Percentiles rank a stretch among this genome's conserved stretches.
These are phyloP conservation scores for Pseudomassariella vexata DNA, from an alignment of 2,329 filamentous ascomycete species.

Conservation along the genomic window DNA sequence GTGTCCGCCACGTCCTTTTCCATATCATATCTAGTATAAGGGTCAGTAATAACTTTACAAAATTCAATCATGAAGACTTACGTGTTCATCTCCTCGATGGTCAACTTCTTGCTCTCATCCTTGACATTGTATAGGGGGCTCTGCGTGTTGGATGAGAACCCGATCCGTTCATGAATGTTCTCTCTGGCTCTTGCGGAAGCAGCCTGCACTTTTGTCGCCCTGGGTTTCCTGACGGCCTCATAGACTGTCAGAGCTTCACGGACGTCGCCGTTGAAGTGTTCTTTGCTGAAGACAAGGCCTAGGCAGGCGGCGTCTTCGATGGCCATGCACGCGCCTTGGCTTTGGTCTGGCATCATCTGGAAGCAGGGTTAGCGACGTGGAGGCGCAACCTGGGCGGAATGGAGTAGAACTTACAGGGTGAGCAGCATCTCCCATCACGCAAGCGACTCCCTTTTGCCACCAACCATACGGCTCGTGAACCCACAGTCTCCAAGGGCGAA, in stretches of 20 bases:
- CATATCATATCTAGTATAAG: constrained; percentile 6
- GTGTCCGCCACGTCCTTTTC: constrained; percentile 5
- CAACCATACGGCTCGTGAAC: constrained; percentile 35
- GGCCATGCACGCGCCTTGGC: constrained; percentile 64
- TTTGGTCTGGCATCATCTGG: constrained; percentile 68
- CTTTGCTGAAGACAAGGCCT: constrained; percentile 50
- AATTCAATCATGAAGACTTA: too few species aligned
- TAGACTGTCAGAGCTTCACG: constrained; percentile 42
- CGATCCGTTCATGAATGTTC: constrained; percentile 60
- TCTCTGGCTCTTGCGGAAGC: constrained; percentile 52
- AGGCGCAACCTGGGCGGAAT: too few species aligned
- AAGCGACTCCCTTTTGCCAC: constrained; percentile 40
- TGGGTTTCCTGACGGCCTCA: constrained; percentile 45
- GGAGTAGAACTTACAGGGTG: too few species aligned
- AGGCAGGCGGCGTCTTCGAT: constrained; percentile 61
- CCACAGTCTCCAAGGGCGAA: constrained; percentile 62
- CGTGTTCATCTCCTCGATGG: constrained; percentile 7
- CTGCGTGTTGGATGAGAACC: constrained; percentile 15
- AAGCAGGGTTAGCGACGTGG: too few species aligned
- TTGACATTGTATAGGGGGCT: constrained; percentile 3
- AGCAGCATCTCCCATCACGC: constrained; percentile 60
- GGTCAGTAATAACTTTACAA: too few species aligned
- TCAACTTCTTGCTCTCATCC: constrained; percentile 5
- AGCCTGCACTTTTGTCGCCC: constrained; percentile 50
- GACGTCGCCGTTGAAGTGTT: constrained; percentile 39